Base-by-base conservation (phyloP, 2,329 filamentous ascomycete species). In the Apiospora hydei region DNA sequence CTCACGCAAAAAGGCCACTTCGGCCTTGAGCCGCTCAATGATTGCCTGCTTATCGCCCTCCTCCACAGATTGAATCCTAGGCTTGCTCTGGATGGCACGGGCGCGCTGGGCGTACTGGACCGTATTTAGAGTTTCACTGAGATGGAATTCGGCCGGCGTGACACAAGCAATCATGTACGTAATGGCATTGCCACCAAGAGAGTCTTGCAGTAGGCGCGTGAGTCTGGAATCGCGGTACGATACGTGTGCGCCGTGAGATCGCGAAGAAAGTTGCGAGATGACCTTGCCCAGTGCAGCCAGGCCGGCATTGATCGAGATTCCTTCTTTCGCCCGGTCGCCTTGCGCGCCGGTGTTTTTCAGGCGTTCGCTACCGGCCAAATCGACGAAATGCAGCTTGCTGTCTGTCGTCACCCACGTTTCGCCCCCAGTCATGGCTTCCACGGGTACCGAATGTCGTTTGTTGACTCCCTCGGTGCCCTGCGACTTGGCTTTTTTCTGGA, bases 121-220 rank as follows among this genome's bases (percentile, higher is more conserved):
- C 0, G 96, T 99, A 81, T 99, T 99, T 72, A 99, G 86, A 0
- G 97, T 98, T 84, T 99, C 96, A 84, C 95, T 98, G 64, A 99
- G 86, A 81, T 99, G 96, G 80, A 99, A 99, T 81, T 98, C 95
- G 18, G 96, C 94, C 0, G 95, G 96, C 0, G 96, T 99, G 43
- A 99, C 95, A 83, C 96, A 99, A 11, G 96, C 96, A 84, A 99
- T 96, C 96, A 99, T 98, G 84, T 98, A 99, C 0, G 96, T 99
- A 80, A 98, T 97, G 47, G 96, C 96, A 80, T 97, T 98, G 5
- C 96, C 96, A 72, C 96, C 96, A 6, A 99, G 88, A 0, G 96
- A 99, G 83, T 99, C 96, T 85, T 99, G 96, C 24, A 99, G 89
- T 34, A 99, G 87, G 73, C 96, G 92, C 14, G 96, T 99, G 77